These are phyloP conservation scores for Copromyces sp. DNA, from an alignment of 495 filamentous ascomycete genomes.

Conservation along the genomic window DNA sequence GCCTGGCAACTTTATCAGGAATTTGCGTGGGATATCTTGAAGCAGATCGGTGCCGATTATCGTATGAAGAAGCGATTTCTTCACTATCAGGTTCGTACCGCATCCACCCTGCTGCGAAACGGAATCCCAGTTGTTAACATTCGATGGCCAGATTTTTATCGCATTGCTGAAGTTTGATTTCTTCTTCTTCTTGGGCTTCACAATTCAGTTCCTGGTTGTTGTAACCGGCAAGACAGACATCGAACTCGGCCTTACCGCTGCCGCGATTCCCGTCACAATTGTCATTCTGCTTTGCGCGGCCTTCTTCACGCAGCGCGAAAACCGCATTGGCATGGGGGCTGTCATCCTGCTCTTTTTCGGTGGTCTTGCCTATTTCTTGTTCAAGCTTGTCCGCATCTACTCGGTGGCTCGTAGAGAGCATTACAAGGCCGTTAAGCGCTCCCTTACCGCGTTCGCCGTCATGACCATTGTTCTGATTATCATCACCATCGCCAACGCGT, in stretches of 20 bases:
- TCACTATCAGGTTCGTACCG: constrained; percentile 72
- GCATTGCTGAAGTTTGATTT: constrained; percentile 97
- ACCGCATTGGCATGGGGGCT: constrained; percentile 59
- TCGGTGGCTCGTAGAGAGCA: constrained; percentile 35
- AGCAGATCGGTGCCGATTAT: constrained; percentile 96
- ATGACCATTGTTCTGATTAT: constrained; percentile 84
- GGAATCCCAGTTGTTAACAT: constrained; percentile 18
- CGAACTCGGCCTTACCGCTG: constrained; percentile 80
- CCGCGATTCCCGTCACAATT: constrained; percentile 84
- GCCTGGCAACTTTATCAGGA: constrained; percentile 96
- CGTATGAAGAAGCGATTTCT: constrained; percentile 94
- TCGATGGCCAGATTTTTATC: constrained; percentile 74
- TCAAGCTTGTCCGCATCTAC: constrained; percentile 97
- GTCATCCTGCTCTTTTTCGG: constrained; percentile 83
- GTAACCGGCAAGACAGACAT: constrained; percentile 56
- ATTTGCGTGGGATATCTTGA: constrained; percentile 98
- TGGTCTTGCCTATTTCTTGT: constrained; percentile 90
- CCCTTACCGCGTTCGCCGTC: constrained; percentile 84
- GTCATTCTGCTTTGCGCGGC: constrained; percentile 75
- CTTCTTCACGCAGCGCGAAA: constrained; percentile 75
- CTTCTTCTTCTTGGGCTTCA: constrained; percentile 99
- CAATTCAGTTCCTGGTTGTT: constrained; percentile 92
- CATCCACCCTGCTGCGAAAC: background rate
- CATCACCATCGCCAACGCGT: constrained; percentile 79
- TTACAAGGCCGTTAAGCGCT: constrained; percentile 66